Percentiles rank a stretch among this genome's conserved stretches.
Conservation (phyloP, 257 asterid genomes). For the Cruciata laevipes region DNA sequence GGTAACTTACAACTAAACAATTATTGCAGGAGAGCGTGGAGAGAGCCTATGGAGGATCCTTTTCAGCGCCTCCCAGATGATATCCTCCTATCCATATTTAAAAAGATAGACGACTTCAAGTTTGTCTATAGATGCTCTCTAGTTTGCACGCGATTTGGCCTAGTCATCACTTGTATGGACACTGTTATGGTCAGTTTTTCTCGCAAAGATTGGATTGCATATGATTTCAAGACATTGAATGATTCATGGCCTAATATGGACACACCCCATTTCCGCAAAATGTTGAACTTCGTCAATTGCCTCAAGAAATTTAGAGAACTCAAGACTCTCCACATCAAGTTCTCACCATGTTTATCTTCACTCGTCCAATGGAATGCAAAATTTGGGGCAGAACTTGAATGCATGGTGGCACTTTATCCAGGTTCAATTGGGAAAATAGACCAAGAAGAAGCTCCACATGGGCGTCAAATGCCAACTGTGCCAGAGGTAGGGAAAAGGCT, state of each 20-base stretch:
- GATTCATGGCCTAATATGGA: neutral
- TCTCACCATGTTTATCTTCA: neutral
- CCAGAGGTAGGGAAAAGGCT: neutral
- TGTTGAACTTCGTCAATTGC: slow-evolving; percentile 17
- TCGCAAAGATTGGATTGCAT: slow-evolving; percentile 7
- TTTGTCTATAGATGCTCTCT: slow-evolving; percentile 21
- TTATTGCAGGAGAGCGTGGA: neutral
- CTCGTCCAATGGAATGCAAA: slow-evolving; percentile 11
- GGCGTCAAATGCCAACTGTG: no score
- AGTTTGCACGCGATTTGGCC: slow-evolving; percentile 23
- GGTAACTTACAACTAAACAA: neutral
- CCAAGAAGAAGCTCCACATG: neutral
- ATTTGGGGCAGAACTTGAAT: slow-evolving; percentile 11
- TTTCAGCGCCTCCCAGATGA: slow-evolving; percentile 20
- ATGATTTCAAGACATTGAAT: neutral
- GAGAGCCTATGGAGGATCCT: neutral
- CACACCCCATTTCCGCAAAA: slow-evolving; percentile 10
- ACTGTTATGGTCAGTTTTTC: slow-evolving; percentile 12
- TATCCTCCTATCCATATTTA: slow-evolving; percentile 17
- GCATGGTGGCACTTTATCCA: slow-evolving; percentile 9
- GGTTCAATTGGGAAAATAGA: neutral
- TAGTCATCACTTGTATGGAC: slow-evolving; percentile 4
- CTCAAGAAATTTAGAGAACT: slow-evolving; percentile 24
- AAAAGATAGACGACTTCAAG: slow-evolving; percentile 20
- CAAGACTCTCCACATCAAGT: slow-evolving; percentile 21